Conservation (phyloP, 2,329 filamentous ascomycete species). For the Diaporthe longicolla region DNA sequence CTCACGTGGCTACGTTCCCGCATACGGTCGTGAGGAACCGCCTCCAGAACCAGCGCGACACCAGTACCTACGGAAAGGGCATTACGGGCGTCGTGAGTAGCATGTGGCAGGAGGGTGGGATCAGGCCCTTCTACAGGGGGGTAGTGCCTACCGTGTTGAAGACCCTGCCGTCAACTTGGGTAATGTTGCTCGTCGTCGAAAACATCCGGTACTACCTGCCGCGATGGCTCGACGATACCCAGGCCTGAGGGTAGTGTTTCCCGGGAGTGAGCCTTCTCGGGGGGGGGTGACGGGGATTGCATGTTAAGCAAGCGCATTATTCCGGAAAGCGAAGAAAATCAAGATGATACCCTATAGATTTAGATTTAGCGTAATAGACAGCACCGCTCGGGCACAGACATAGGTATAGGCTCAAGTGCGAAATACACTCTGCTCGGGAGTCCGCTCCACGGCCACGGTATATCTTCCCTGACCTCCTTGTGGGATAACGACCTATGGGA, state of each 20-base stretch:
- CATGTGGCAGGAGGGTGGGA: slow-evolving; percentile 84
- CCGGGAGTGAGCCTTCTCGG: background rate
- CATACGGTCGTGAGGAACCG: slow-evolving; percentile 93
- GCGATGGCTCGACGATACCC: slow-evolving; percentile 50
- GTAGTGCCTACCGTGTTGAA: slow-evolving; percentile 89
- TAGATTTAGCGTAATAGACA: slow-evolving; percentile 27
- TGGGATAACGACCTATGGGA: no score
- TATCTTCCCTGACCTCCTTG: no score
- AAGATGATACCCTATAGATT: slow-evolving; percentile 30
- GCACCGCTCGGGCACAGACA: slow-evolving; percentile 10
- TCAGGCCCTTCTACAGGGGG: slow-evolving; percentile 91
- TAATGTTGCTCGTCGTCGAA: slow-evolving; percentile 97
- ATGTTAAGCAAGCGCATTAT: background rate
- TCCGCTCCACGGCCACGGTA: no score
- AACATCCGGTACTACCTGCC: slow-evolving; percentile 84
- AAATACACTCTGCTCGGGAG: background rate
- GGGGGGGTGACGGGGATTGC: no score
- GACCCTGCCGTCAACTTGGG: slow-evolving; percentile 94
- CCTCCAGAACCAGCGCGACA: slow-evolving; percentile 90
- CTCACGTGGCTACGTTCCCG: slow-evolving; percentile 91
- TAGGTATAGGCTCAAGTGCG: background rate
- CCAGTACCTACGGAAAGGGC: slow-evolving; percentile 79
- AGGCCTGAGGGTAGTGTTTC: background rate
- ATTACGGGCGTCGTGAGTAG: slow-evolving; percentile 77
- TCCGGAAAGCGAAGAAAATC: background rate